phyloP scores from a whole-genome alignment of 148 eudicot genomes.

The Fagopyrum tataricum region DNA sequence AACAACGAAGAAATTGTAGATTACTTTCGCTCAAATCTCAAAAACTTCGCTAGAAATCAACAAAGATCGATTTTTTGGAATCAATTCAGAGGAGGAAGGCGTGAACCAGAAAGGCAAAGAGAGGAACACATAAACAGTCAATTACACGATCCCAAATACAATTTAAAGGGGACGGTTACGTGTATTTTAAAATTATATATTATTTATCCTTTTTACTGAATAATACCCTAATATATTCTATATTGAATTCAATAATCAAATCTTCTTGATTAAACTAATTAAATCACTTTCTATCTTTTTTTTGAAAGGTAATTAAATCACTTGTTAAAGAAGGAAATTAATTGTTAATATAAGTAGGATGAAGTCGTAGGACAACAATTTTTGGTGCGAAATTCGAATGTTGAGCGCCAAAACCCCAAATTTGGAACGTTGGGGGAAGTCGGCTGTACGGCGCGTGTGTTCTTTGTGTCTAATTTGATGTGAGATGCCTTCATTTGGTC shows the following conservation, averaged over 20 bases:
- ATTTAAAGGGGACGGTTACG: slow-evolving; percentile 2
- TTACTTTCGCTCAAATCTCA: background rate
- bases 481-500: background rate
- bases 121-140: slow-evolving; percentile 5
- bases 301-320: background rate
- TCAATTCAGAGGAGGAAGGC: background rate
- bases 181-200: background rate
- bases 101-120: slow-evolving; percentile 13
- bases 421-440: background rate
- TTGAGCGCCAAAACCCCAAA: slow-evolving; percentile 1
- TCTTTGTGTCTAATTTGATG: background rate
- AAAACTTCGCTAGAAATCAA: background rate
- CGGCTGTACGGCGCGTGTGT: background rate
- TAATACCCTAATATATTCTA: background rate
- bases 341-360: background rate
- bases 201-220: background rate
- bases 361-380: background rate
- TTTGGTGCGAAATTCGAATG: slow-evolving; percentile 12
- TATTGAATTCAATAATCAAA: background rate
- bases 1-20: background rate
- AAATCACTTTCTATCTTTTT: too few species aligned
- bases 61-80: slow-evolving; percentile 3
- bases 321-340: background rate
- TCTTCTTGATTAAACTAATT: background rate
- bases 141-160: slow-evolving; percentile 12